Percentiles rank a stretch among this genome's conserved stretches.
phyloP scores from a whole-genome alignment of 768 basidiomycete species.

The Psilocybe subaeruginosa region DNA sequence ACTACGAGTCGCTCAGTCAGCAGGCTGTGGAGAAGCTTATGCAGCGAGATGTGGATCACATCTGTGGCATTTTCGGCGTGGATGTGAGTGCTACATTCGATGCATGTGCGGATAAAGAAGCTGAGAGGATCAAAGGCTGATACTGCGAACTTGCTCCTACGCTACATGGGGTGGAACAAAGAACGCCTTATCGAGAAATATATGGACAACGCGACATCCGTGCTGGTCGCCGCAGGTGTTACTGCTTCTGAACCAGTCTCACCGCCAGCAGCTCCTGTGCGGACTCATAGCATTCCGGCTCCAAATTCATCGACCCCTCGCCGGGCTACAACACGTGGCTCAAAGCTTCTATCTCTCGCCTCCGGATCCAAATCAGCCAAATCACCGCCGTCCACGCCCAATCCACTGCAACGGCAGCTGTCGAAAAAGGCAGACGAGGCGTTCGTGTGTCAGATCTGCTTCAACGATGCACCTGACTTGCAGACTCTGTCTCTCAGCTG shows the following conservation, averaged over 20 bases:
- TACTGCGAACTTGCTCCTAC: constrained; percentile 77
- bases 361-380: constrained; percentile 35
- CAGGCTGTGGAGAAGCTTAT: constrained; percentile 78
- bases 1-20: constrained; percentile 78
- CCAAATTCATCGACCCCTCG: constrained; percentile 22
- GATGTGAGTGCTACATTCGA: constrained; percentile 61
- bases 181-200: constrained; percentile 95
- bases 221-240: constrained; percentile 77
- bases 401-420: constrained; percentile 28
- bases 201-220: constrained; percentile 85
- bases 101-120: background rate
- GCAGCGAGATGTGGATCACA: constrained; percentile 80
- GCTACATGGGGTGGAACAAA: constrained; percentile 92
- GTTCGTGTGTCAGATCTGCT: constrained; percentile 95
- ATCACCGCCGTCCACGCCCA: constrained; percentile 31
- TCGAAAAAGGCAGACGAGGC: constrained; percentile 41
- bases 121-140: constrained; percentile 44
- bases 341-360: constrained; percentile 38
- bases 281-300: constrained; percentile 30
- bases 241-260: constrained; percentile 47
- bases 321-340: constrained; percentile 39
- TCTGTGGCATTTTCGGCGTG: constrained; percentile 85
- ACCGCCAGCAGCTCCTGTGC: constrained; percentile 28
- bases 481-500: constrained; percentile 77
- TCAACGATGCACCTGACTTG: constrained; percentile 65